Conservation (phyloP, 768 basidiomycete genomes). For the Boletellus sp. region DNA sequence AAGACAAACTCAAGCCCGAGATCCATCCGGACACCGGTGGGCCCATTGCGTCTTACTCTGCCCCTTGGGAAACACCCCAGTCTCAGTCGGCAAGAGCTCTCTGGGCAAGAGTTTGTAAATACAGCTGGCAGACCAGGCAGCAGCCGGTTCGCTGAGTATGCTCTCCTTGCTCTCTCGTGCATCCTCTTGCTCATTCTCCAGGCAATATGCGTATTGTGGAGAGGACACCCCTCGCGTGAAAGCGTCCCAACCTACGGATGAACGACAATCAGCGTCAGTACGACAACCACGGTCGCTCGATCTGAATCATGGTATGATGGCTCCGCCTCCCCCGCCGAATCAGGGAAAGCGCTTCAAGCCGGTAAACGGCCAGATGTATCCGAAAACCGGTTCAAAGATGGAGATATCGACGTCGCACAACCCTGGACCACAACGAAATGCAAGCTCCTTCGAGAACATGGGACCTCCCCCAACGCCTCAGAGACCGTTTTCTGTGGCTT, state of each 20-base stretch:
- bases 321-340: slow-evolving; percentile 27
- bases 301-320: slow-evolving; percentile 31
- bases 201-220: slow-evolving; percentile 65
- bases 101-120: slow-evolving; percentile 11
- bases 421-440: slow-evolving; percentile 19
- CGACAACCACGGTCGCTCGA: slow-evolving; percentile 34
- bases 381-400: slow-evolving; percentile 9
- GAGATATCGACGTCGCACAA: slow-evolving; percentile 11
- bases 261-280: slow-evolving; percentile 39
- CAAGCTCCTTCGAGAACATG: slow-evolving; percentile 35
- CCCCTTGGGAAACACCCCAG: slow-evolving; percentile 51
- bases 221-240: slow-evolving; percentile 43
- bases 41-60: slow-evolving; percentile 64
- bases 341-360: slow-evolving; percentile 25
- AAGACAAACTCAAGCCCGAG: slow-evolving; percentile 58
- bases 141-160: slow-evolving; percentile 49
- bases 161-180: slow-evolving; percentile 8
- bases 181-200: slow-evolving; percentile 28
- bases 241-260: slow-evolving; percentile 37
- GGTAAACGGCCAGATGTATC: slow-evolving; percentile 13
- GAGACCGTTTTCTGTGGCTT: slow-evolving; percentile 23
- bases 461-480: slow-evolving; percentile 54
- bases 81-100: slow-evolving; percentile 30
- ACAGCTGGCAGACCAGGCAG: slow-evolving; percentile 43
- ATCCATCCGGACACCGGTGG: slow-evolving; percentile 51